Conservation (phyloP, 805 yeast genomes). For the Candida awuae region DNA sequence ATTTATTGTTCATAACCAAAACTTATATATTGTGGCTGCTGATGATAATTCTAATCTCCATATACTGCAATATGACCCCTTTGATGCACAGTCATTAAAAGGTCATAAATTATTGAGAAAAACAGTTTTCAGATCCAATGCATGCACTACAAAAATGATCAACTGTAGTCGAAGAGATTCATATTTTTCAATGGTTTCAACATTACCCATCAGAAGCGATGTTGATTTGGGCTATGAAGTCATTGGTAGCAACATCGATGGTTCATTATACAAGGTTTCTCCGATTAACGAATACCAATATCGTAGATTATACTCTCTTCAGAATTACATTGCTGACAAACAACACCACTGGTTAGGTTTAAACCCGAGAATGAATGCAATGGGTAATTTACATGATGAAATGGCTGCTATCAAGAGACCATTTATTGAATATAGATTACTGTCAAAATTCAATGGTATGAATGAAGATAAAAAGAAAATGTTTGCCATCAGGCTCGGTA, state of each 20-base stretch:
- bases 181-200: conserved; percentile 24
- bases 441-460: conserved; percentile 44
- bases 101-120: conserved; percentile 70
- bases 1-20: conserved; percentile 63
- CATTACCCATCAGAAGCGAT: conserved; percentile 24
- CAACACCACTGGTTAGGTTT: conserved; percentile 68
- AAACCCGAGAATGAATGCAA: conserved; percentile 65
- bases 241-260: conserved; percentile 71
- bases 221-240: conserved; percentile 40
- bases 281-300: conserved; percentile 73
- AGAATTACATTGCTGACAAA: conserved; percentile 79
- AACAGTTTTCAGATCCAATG: conserved; percentile 63
- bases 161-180: conserved; percentile 33
- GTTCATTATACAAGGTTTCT: conserved; percentile 62
- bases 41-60: conserved; percentile 65
- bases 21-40: conserved; percentile 55
- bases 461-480: conserved; percentile 49
- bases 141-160: conserved; percentile 47
- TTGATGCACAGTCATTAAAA: conserved; percentile 71
- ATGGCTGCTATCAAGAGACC: conserved; percentile 46
- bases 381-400: conserved; percentile 31
- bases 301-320: conserved; percentile 74
- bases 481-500: conserved; percentile 50
- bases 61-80: conserved; percentile 82
- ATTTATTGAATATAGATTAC: conserved; percentile 53